Conservation (phyloP, 164 flowering plant species). For the Vitis riparia region DNA sequence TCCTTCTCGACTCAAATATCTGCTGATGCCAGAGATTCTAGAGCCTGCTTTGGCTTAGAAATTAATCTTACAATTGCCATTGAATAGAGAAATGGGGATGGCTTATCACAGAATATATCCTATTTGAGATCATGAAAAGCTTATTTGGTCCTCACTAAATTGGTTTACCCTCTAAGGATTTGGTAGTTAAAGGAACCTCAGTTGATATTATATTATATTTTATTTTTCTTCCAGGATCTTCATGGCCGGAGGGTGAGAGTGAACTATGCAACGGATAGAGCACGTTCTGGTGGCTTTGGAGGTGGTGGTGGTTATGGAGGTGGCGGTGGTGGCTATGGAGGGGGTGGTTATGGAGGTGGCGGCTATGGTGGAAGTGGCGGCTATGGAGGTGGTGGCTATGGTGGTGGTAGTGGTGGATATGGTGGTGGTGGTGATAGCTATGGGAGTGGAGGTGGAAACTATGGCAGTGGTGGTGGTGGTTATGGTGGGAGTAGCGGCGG, state of each 20-base stretch:
- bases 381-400: conserved; percentile 6
- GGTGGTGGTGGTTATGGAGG: conserved; percentile 22
- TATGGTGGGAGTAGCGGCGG: neutral
- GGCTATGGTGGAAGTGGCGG: conserved; percentile 15
- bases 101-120: no score
- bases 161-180: no score
- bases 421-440: conserved; percentile 10
- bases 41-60: no score
- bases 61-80: no score
- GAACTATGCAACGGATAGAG: conserved; percentile 71
- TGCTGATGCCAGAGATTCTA: no score
- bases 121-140: no score
- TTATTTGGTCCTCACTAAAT: no score
- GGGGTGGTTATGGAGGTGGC: conserved; percentile 21
- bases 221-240: conserved; percentile 48
- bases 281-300: conserved; percentile 24
- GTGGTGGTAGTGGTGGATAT: conserved; percentile 11
- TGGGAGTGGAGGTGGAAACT: conserved; percentile 2
- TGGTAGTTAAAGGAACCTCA: neutral
- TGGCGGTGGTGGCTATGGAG: conserved; percentile 16
- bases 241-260: conserved; percentile 75
- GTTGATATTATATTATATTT: neutral
- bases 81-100: no score
- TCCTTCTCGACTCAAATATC: no score
- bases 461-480: conserved; percentile 4